Conservation (phyloP, 2,329 filamentous ascomycete species). For the Blastomyces parvus region DNA sequence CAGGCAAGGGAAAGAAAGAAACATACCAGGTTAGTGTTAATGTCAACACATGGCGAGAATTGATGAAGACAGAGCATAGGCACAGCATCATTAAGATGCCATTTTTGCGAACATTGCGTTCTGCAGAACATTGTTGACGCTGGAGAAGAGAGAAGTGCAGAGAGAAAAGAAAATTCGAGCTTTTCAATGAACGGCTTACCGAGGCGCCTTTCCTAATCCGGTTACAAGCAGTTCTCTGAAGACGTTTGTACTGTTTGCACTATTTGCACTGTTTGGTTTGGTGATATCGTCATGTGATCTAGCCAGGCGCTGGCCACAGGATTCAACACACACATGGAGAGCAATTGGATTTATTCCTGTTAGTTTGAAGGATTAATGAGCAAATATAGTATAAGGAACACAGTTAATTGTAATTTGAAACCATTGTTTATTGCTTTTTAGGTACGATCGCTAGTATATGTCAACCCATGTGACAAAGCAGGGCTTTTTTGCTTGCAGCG, state of each 20-base stretch:
- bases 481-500: no score
- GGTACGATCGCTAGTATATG: no score
- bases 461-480: no score
- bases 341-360: no score
- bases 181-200: slow-evolving; percentile 28
- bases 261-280: background rate
- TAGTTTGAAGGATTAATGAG: no score
- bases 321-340: no score
- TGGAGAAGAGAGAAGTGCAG: slow-evolving; percentile 17
- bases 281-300: background rate
- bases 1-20: background rate
- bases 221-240: slow-evolving; percentile 14
- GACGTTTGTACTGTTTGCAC: slow-evolving; percentile 11
- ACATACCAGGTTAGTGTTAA: slow-evolving; percentile 24
- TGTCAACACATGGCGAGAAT: background rate
- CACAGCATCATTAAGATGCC: background rate
- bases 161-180: slow-evolving; percentile 18
- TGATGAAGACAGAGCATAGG: background rate
- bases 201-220: slow-evolving; percentile 15
- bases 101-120: background rate
- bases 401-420: no score
- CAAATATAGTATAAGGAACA: no score
- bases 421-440: no score
- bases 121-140: slow-evolving; percentile 13
- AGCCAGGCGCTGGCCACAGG: no score